Evolutionary conservation across 2,329 filamentous ascomycete genomes (phyloP), one percentile per base, ranked within the genome.

Genomic region (Bertia moriformis): DNA sequence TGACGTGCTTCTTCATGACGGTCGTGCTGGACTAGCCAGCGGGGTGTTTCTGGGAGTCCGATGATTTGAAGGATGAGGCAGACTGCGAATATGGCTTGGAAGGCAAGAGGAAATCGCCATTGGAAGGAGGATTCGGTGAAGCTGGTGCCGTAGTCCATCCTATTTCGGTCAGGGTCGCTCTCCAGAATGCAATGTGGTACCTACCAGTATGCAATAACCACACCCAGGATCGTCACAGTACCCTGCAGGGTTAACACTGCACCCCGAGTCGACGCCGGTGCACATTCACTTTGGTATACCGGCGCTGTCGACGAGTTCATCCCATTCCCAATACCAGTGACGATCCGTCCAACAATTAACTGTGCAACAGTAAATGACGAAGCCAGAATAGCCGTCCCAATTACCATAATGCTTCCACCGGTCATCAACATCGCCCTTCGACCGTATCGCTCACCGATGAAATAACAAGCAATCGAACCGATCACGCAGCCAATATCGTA

Each of bases 241-340:
- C 62, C 62, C 40, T 64, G 64, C 2, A 68, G 64, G 15, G 66
- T 67, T 30, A 73, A 64, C 18, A 69, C 51, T 38, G 58, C 56
- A 20, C 69, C 69, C 20, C 68, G 60, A 35, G 63, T 62, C 18
- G 58, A 52, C 1, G 63, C 52, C 2, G 49, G 50, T 0, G 55
- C 48, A 40, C 51, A 55, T 35, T 35, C 32, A 20, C 41, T 41
- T 41, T 49, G 53, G 19, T 54, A 60, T 48, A 56, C 49, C 2
- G 63, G 62, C 3, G 62, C 59, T 0, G 62, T 63, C 1, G 56
- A 56, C 0, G 53, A 53, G 40, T 59, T 56, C 18, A 62, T 50
- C 10, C 62, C 53, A 18, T 61, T 60, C 2, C 60, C 59, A 18
- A 67, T 48, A 0, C 64, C 63, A 2, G 63, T 64, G 14, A 67